Evolutionary conservation across 768 basidiomycete species (phyloP), one percentile per base, ranked within the genome.

Genomic region (Lentinula lateritia): DNA sequence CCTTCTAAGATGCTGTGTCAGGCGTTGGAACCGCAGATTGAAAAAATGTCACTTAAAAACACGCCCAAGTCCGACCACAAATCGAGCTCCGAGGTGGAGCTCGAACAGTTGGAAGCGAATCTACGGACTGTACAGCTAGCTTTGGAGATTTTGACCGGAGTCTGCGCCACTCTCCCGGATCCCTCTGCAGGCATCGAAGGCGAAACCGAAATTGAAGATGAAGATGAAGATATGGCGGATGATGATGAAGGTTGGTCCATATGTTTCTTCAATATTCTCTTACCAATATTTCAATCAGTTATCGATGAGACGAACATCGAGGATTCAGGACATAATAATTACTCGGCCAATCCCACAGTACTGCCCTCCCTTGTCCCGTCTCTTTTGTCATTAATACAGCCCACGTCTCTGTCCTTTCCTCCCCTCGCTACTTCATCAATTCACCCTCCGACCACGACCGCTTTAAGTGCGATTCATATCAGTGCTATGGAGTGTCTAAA

Each of bases 391-490:
- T 82, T 96, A 34, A 80, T 89, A 46, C 85, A 84, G 35, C 92
- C 93, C 0, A 93, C 90, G 0, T 69, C 81, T 0, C 81, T 95
- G 15, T 96, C 95, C 4, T 96, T 95, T 76, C 84, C 90, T 15
- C 91, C 92, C 0, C 77, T 82, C 16, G 79, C 83, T 23, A 73
- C 81, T 5, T 83, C 83, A 10, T 94, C 93, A 0, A 77, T 81
- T 20, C 92, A 96, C 69, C 92, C 93, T 43, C 95, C 95, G 1
- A 94, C 89, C 12, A 96, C 95, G 0, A 92, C 93, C 28, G 89
- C 80, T 9, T 82, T 98, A 50, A 83, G 90, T 64, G 85, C 89
- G 6, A 85, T 96, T 55, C 95, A 97, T 69, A 78, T 93, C 61
- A 81, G 87, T 64, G 91, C 93, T 9, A 79, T 95, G 32, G 93